Base-by-base conservation (phyloP, 2,329 filamentous ascomycete species). In the Sordariomycetes sp. region DNA sequence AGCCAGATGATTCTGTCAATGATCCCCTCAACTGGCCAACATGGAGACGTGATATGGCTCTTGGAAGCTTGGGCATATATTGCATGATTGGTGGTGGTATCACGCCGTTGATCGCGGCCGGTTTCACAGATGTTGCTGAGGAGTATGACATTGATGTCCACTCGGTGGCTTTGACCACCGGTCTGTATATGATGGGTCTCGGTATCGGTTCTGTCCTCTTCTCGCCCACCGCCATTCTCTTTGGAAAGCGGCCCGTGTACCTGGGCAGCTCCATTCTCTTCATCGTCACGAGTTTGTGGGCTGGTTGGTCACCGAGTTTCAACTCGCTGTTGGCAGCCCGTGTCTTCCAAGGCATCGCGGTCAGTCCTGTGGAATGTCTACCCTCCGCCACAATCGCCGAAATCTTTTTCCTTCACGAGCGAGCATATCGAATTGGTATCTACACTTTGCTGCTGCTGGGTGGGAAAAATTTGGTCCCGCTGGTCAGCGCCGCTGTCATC, bases 341-440 rank as follows among this genome's bases (percentile, higher is more conserved):
- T 35, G 78, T 96, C 31, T 82, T 95, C 40, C 86, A 93, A 55
- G 92, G 90, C 4, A 67, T 95, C 8, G 82, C 87, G 1, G 80
- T 95, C 32, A 92, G 85, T 43, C 86, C 87, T 0, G 86, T 94
- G 8, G 90, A 96, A 55, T 94, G 87, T 49, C 69, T 96, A 20
- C 90, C 90, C 0, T 94, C 86, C 5, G 88, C 90, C 12, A 94
- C 87, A 0, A 90, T 96, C 48, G 87, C 88, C 4, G 90, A 96
- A 57, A 95, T 96, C 39, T 96, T 88, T 64, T 95, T 94, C 51
- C 66, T 96, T 15, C 90, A 96, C 48, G 90, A 96, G 59, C 73
- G 90, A 40, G 90, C 90, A 0, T 96, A 88, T 53, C 81, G 90
- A 5, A 77, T 96, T 29, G 92, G 92, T 8, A 87, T 96, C 17